A percentile compares a stretch with the other conserved stretches of the same genome.
Evolutionary conservation across 2,329 filamentous ascomycete species (phyloP).

Genomic region (Arachnomyces sp.): DNA sequence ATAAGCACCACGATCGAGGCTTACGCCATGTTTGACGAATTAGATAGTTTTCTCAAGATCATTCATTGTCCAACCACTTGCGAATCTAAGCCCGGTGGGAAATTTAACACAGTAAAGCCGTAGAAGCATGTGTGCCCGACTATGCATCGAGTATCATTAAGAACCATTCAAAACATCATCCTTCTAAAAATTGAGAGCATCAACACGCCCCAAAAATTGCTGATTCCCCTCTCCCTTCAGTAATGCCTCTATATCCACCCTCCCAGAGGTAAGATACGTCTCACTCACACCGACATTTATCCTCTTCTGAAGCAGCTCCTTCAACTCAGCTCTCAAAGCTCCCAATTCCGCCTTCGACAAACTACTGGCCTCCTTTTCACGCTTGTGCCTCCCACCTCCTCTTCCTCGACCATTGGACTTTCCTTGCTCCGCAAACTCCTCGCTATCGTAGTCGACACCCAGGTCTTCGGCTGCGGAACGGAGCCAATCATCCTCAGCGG

Average conservation of each 20-base stretch:
- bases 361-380: conserved; percentile 60
- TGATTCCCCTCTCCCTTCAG: conserved; percentile 57
- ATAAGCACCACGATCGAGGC: too few relatives aligned
- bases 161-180: too few relatives aligned
- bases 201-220: conserved; percentile 55
- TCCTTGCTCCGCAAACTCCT: conserved; percentile 64
- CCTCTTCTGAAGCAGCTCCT: conserved; percentile 58
- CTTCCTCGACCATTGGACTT: conserved; percentile 61
- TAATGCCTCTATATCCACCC: conserved; percentile 70
- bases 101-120: too few relatives aligned
- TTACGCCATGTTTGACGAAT: too few relatives aligned
- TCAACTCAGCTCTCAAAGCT: conserved; percentile 62
- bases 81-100: too few relatives aligned
- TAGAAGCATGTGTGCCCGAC: too few relatives aligned
- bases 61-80: too few relatives aligned
- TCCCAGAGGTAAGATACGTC: conserved; percentile 71
- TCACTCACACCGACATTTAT: conserved; percentile 85
- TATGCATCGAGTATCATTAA: too few relatives aligned
- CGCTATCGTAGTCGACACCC: conserved; percentile 86
- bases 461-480: conserved; percentile 79
- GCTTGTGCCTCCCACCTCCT: conserved; percentile 63
- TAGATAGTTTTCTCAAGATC: too few relatives aligned
- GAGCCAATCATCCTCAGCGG: conserved; percentile 77
- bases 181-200: conserved; percentile 34
- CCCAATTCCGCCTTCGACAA: conserved; percentile 67